phyloP scores from a whole-genome alignment of 2,329 filamentous ascomycete species.

The Diaporthe longicolla region DNA sequence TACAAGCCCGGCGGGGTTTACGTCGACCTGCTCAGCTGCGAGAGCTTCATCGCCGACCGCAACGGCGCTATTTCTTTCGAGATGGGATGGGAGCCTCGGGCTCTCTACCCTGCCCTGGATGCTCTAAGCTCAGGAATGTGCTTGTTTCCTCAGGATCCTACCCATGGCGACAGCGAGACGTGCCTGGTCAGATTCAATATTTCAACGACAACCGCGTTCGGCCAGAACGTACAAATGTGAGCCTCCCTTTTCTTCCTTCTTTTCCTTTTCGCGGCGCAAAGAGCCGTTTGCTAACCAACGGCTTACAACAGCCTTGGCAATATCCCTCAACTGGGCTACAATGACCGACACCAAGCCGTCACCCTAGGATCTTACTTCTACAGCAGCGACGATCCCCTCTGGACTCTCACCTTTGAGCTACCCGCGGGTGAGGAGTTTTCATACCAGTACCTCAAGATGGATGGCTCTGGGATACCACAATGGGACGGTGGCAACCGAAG shows the following conservation, averaged over 20 bases:
- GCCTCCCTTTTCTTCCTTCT: neutral
- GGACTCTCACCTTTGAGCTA: neutral
- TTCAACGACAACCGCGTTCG: neutral
- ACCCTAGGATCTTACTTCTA: slow-evolving; percentile 14
- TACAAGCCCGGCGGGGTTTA: neutral
- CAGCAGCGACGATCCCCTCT: neutral
- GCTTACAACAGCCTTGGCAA: neutral
- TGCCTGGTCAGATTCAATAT: slow-evolving; percentile 23
- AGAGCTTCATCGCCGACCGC: slow-evolving; percentile 9
- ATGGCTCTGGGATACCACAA: neutral
- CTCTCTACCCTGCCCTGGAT: neutral
- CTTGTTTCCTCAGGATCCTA: neutral
- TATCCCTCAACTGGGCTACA: neutral
- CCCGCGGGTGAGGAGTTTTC: neutral
- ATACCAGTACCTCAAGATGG: slow-evolving; percentile 20
- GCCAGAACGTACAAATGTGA: slow-evolving; percentile 18
- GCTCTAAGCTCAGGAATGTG: neutral
- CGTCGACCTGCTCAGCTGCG: slow-evolving; percentile 35
- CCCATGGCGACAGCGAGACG: neutral
- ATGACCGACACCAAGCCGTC: slow-evolving; percentile 13
- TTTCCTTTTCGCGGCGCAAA: neutral
- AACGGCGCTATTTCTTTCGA: neutral
- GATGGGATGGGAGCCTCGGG: slow-evolving; percentile 14
- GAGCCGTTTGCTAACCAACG: neutral
- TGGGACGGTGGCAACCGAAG: slow-evolving; percentile 16